These are phyloP conservation scores for Ophiostoma triangulosporum DNA, from an alignment of 2,329 filamentous ascomycete genomes.

Conservation along the genomic window DNA sequence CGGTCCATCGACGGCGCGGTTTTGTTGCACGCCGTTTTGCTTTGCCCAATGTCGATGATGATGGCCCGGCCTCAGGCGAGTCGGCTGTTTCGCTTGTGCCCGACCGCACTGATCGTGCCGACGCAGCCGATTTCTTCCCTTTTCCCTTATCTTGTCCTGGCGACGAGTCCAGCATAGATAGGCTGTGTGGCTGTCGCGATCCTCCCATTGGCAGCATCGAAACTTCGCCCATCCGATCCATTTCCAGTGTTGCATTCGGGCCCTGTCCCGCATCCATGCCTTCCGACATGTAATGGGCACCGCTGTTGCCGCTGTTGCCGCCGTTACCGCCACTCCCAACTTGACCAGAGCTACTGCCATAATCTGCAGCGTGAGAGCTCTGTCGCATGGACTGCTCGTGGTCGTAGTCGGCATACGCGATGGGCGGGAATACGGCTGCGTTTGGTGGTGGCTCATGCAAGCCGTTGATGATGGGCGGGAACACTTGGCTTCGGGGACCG, in stretches of 20 bases:
- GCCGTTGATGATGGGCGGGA: constrained; percentile 53
- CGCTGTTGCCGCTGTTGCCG: not conserved
- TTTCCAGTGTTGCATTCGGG: constrained; percentile 12
- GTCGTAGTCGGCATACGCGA: constrained; percentile 42
- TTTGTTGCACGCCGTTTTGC: constrained; percentile 41
- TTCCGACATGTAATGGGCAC: constrained; percentile 4
- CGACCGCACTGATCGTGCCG: not conserved
- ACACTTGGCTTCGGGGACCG: constrained; percentile 21
- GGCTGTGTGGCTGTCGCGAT: not conserved
- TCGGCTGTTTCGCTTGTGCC: constrained; percentile 2
- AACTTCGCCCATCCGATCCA: constrained; percentile 14
- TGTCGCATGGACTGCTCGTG: constrained; percentile 30
- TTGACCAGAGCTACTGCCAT: constrained; percentile 18
- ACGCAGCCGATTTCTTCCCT: constrained; percentile 15
- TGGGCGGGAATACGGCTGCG: constrained; percentile 49
- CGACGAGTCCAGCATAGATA: not conserved
- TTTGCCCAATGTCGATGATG: constrained; percentile 19
- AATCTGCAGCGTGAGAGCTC: constrained; percentile 28
- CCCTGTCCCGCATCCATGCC: constrained; percentile 12
- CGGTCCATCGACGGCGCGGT: constrained; percentile 48
- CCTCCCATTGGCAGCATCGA: not conserved
- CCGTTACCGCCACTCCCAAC: not conserved
- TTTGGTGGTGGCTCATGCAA: constrained; percentile 48
- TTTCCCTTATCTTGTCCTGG: constrained; percentile 3
- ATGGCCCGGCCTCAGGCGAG: constrained; percentile 9